phyloP scores from a whole-genome alignment of 768 basidiomycete genomes.

The Leucogyrophana mollusca region DNA sequence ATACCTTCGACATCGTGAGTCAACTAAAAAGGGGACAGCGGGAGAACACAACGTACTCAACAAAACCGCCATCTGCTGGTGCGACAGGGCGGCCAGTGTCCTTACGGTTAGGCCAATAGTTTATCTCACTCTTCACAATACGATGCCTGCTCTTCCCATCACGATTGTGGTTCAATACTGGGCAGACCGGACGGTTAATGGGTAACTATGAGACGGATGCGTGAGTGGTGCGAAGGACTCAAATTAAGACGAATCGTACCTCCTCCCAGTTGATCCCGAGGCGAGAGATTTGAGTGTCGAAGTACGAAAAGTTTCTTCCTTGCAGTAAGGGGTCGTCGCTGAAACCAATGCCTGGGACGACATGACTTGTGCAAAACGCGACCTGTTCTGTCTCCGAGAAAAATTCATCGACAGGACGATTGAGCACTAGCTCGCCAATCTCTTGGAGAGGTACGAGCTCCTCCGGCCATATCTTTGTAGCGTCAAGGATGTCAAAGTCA shows the following conservation, averaged over 20 bases:
- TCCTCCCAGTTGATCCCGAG: constrained; percentile 81
- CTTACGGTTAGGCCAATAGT: constrained; percentile 85
- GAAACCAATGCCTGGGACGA: constrained; percentile 67
- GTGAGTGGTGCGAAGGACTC: background rate
- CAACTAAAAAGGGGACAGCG: constrained; percentile 5
- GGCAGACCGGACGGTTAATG: constrained; percentile 80
- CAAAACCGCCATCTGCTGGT: constrained; percentile 53
- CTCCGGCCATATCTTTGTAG: constrained; percentile 85
- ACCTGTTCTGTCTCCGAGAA: constrained; percentile 89
- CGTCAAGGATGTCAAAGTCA: constrained; percentile 85
- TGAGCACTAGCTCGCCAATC: constrained; percentile 73
- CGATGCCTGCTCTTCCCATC: constrained; percentile 58
- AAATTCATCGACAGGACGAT: constrained; percentile 68
- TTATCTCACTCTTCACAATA: constrained; percentile 57
- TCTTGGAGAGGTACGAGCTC: constrained; percentile 74
- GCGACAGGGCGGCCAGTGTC: constrained; percentile 47
- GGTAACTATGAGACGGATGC: constrained; percentile 48
- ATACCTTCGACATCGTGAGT: constrained; percentile 33
- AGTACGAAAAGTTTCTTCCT: constrained; percentile 84
- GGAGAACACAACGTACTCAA: constrained; percentile 39
- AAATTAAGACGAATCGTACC: constrained; percentile 28
- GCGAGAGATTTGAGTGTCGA: constrained; percentile 81
- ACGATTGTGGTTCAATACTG: constrained; percentile 67
- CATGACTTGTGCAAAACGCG: constrained; percentile 74
- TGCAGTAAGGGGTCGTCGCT: constrained; percentile 81